Evolutionary conservation across 495 filamentous ascomycete species (phyloP).

Genomic region (Apodospora peruviana): DNA sequence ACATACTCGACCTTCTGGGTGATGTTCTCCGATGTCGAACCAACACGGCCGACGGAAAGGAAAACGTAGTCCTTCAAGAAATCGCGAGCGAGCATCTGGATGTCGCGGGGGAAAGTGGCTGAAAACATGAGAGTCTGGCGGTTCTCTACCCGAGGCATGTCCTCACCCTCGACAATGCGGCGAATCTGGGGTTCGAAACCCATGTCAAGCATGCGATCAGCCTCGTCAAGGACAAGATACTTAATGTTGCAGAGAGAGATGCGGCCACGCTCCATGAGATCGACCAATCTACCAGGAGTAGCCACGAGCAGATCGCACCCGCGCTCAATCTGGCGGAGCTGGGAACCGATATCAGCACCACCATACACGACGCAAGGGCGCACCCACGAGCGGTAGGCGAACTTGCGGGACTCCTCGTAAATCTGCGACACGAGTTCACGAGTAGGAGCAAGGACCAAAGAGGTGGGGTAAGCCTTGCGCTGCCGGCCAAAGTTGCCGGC

Average conservation of each 20-base stretch:
- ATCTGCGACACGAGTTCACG: slow-evolving; percentile 98
- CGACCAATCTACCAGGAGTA: slow-evolving; percentile 93
- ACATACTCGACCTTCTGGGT: slow-evolving; percentile 98
- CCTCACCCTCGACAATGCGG: slow-evolving; percentile 94
- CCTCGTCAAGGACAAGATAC: slow-evolving; percentile 97
- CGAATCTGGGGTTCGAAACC: slow-evolving; percentile 99
- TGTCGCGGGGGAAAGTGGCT: slow-evolving; percentile 96
- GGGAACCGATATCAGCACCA: slow-evolving; percentile 95
- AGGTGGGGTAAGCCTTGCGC: slow-evolving; percentile 94
- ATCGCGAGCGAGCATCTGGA: slow-evolving; percentile 96
- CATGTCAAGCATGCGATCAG: slow-evolving; percentile 99
- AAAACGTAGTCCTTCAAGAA: slow-evolving; percentile 99
- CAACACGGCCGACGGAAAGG: slow-evolving; percentile 96
- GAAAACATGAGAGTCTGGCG: slow-evolving; percentile 99
- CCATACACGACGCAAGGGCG: slow-evolving; percentile 97
- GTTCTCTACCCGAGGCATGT: slow-evolving; percentile 80
- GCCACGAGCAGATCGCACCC: slow-evolving; percentile 97
- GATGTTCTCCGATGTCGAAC: slow-evolving; percentile 99
- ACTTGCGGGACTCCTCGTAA: slow-evolving; percentile 95
- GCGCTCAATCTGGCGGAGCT: slow-evolving; percentile 94
- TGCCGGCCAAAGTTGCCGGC: slow-evolving; percentile 72
- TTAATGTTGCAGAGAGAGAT: slow-evolving; percentile 97
- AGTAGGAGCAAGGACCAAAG: slow-evolving; percentile 90
- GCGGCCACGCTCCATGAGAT: slow-evolving; percentile 96
- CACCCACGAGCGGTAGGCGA: slow-evolving; percentile 97